A percentile compares a stretch with the other conserved stretches of the same genome.
These are phyloP conservation scores for Prunus persica DNA, from an alignment of 306 rosid genomes.

Conservation along the genomic window Prunus_persica_NCBIv2 NC_034011.1:20998501-20999000, in stretches of 20 bases:
- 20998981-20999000: too few relatives aligned
- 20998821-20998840: not conserved
- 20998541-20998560: not conserved
- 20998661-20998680: constrained; percentile 10
- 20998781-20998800: not conserved
- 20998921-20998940: fast-evolving
- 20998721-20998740: not conserved
- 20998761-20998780: not conserved
- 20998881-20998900: too few relatives aligned
- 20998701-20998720: not conserved
- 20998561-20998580: not conserved
- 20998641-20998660: not conserved
- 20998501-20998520: not conserved
- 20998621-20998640: not conserved
- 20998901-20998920: too few relatives aligned
- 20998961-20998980: fast-evolving
- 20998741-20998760: not conserved
- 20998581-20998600: too few relatives aligned
- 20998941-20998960: too few relatives aligned
- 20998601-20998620: not conserved
- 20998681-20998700: not conserved
- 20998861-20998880: too few relatives aligned
- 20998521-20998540: not conserved
- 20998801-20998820: not conserved
- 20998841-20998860: not conserved